phyloP scores from a whole-genome alignment of 106 monocot genomes.

The Allium sativum region DNA sequence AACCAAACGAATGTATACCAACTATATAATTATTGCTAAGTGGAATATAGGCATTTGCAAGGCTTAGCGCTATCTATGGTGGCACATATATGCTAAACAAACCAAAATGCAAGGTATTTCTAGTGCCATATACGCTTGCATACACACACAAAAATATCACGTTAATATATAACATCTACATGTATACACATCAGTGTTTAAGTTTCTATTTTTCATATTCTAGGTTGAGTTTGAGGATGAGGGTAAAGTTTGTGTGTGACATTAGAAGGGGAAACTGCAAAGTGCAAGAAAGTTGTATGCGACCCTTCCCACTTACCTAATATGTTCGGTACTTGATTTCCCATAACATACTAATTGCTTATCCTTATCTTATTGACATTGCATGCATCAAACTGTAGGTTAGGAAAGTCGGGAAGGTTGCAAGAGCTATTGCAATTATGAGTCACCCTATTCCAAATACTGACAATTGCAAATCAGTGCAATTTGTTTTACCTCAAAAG shows the following conservation, averaged over 20 bases:
- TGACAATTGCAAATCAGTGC: slow-evolving; percentile 76
- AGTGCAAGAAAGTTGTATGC: slow-evolving; percentile 89
- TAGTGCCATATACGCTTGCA: neutral
- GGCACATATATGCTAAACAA: slow-evolving; percentile 83
- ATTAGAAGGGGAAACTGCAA: slow-evolving; percentile 87
- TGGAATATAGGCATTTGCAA: slow-evolving; percentile 61
- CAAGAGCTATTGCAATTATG: slow-evolving; percentile 95
- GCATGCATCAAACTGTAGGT: slow-evolving; percentile 21
- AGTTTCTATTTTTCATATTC: neutral
- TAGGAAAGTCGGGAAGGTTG: slow-evolving; percentile 84
- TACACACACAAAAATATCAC: no score
- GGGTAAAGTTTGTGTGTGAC: slow-evolving; percentile 81
- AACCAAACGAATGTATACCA: neutral
- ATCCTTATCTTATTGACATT: no score
- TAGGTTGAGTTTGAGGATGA: slow-evolving; percentile 79
- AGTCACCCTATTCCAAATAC: slow-evolving; percentile 95
- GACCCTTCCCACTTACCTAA: slow-evolving; percentile 88
- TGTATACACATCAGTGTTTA: no score
- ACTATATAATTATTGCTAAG: neutral
- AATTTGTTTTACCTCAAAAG: slow-evolving; percentile 91
- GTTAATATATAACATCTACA: no score
- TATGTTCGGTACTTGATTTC: slow-evolving; percentile 31
- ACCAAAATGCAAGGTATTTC: slow-evolving; percentile 70
- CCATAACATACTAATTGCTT: neutral
- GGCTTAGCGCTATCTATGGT: slow-evolving; percentile 88